Evolutionary conservation across 108 stramenopile species (phyloP), one percentile per base, ranked within the genome.

Genomic region (Pinguiococcus pyrenoidosus): DNA sequence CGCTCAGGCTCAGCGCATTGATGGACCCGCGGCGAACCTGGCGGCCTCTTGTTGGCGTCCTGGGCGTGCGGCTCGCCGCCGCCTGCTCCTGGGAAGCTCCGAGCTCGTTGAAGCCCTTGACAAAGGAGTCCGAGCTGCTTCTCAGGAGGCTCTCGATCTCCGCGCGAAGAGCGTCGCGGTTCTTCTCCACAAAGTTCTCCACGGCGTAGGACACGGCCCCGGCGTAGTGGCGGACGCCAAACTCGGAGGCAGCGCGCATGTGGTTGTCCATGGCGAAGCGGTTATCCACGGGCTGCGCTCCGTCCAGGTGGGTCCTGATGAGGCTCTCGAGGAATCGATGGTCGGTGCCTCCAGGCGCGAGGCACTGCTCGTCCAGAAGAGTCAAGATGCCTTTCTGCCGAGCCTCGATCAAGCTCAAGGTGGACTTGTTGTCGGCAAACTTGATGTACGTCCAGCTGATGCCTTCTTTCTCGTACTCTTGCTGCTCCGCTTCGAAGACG

Each of bases 291-390:
- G 56, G 51, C 5, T 36, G 48, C 27, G 58, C 56, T 14, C 56
- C 8, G n/a, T 37, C 25, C 7, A 34, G 32, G 10, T 14, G 26
- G 21, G 17, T 57, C 27, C 80, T 79, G 62, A 92, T 89, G 45
- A 93, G 44, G 42, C 89, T 85, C 21, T 75, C 49, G 29, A 84
- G 82, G 49, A 89, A 89, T 34, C 84, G 82, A 45, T 85, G 54
- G 51, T 96, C 94, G 2, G 78, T 80, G 6, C 78, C 83, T n/a
- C 71, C 63, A 28, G 94, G 91, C 37, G 85, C 66, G 21, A 82
- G 80, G 46, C 91, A 91, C 46, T 89, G 84, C 44, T 96, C 94
- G 53, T 96, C 90, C 29, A 92, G 54, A 9, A 96, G 45, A 8
- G 85, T 75, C 32, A 92, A 46, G 44, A 96, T 84, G 49, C 90